Conservation (phyloP, 441 rosid species). For the Erodium chrysanthum region DNA sequence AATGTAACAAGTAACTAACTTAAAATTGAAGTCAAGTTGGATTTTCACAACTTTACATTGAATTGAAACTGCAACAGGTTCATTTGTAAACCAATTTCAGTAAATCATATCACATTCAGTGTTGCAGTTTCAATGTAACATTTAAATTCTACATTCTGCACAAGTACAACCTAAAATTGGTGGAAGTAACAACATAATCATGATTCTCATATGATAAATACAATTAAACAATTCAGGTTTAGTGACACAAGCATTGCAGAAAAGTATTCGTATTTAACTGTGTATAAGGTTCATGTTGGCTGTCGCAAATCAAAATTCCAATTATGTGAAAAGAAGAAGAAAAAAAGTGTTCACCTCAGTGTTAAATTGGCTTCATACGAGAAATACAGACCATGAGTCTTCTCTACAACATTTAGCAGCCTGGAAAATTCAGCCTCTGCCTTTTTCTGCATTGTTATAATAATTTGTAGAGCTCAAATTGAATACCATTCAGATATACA, state of each 20-base stretch:
- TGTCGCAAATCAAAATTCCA: no score
- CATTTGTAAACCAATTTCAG: neutral
- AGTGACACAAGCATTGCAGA: neutral
- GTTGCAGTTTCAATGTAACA: neutral
- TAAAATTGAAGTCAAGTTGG: neutral
- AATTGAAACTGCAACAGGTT: neutral
- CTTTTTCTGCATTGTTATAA: conserved; percentile 38
- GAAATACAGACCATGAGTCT: conserved; percentile 68
- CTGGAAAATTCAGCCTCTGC: conserved; percentile 46
- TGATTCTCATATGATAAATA: neutral
- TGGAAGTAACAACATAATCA: neutral
- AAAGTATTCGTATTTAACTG: neutral
- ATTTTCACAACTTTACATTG: neutral
- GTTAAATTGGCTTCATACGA: conserved; percentile 90
- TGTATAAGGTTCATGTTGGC: neutral
- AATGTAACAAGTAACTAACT: no score
- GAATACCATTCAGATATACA: conserved; percentile 3
- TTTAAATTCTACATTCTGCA: neutral
- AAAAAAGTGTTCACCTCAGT: conserved; percentile 49
- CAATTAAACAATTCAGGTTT: neutral
- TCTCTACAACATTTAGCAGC: conserved; percentile 49
- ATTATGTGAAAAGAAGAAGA: neutral
- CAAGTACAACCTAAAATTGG: neutral
- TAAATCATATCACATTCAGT: neutral
- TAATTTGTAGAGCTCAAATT: conserved; percentile 6